A percentile compares a stretch with the other conserved stretches of the same genome.
phyloP scores from a whole-genome alignment of 345 rosid genomes.

The Iberis pinnata region DNA sequence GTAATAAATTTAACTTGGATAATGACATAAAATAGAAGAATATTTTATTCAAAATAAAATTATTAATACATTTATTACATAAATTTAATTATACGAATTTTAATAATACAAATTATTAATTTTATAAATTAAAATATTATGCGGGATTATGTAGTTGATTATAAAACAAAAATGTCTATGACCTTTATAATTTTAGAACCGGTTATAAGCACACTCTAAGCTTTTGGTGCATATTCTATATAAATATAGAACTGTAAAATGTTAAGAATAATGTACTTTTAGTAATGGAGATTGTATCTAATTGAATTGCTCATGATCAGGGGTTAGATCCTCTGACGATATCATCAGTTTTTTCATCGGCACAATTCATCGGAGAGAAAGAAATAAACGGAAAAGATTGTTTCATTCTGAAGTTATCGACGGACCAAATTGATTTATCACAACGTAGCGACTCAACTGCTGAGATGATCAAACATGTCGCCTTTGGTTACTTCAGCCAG shows the following conservation, averaged over 20 bases:
- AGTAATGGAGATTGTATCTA: background rate
- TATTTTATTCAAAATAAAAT: too few species aligned
- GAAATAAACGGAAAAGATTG: constrained; percentile 53
- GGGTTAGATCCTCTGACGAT: constrained; percentile 87
- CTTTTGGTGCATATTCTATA: background rate
- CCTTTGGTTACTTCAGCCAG: constrained; percentile 90
- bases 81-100: too few species aligned
- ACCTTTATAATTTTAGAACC: too few species aligned
- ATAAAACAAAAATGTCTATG: too few species aligned
- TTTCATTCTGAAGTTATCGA: constrained; percentile 69
- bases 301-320: constrained; percentile 37
- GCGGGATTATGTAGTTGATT: too few species aligned
- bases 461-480: constrained; percentile 87
- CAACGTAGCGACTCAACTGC: constrained; percentile 75
- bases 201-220: too few species aligned
- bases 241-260: too few species aligned
- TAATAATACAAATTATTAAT: too few species aligned
- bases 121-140: too few species aligned
- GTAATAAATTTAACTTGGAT: too few species aligned
- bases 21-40: too few species aligned
- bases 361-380: constrained; percentile 88
- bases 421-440: constrained; percentile 63
- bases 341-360: constrained; percentile 67
- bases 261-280: background rate
- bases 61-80: too few species aligned